These are phyloP conservation scores for Rubroshorea leprosula DNA, from an alignment of 345 rosid genomes.

Conservation along the genomic window DNA sequence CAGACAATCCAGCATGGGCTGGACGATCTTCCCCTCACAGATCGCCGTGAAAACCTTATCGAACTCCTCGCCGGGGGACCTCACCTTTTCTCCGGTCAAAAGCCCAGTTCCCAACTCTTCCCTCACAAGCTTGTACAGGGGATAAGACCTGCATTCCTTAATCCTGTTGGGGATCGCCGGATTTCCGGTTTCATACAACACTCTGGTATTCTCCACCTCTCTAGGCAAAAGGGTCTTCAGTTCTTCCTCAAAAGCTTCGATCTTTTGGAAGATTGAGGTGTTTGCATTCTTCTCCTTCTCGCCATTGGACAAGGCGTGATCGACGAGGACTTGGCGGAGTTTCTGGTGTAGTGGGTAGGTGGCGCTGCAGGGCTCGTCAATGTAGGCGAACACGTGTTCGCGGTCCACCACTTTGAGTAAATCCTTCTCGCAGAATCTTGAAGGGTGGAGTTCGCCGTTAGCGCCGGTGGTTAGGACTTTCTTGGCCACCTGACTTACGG, in stretches of 20 bases:
- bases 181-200: background rate
- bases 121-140: conserved; percentile 54
- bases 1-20: conserved; percentile 62
- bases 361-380: background rate
- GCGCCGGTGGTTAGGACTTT: background rate
- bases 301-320: background rate
- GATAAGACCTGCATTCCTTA: conserved; percentile 61
- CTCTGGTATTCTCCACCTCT: background rate
- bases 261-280: background rate
- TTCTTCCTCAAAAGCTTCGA: background rate
- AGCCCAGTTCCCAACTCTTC: conserved; percentile 42
- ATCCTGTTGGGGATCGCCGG: conserved; percentile 39
- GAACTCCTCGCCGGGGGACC: conserved; percentile 63
- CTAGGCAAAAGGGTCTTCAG: background rate
- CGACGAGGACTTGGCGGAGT: background rate
- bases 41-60: conserved; percentile 57
- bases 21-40: conserved; percentile 56
- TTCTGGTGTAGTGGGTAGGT: background rate
- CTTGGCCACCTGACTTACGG: background rate
- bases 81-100: conserved; percentile 53
- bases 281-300: background rate
- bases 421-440: background rate
- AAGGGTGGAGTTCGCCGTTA: background rate
- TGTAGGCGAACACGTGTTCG: background rate
- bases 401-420: background rate